Base-by-base conservation (phyloP, 2,329 filamentous ascomycete species). In the Aureobasidium zeae region DNA sequence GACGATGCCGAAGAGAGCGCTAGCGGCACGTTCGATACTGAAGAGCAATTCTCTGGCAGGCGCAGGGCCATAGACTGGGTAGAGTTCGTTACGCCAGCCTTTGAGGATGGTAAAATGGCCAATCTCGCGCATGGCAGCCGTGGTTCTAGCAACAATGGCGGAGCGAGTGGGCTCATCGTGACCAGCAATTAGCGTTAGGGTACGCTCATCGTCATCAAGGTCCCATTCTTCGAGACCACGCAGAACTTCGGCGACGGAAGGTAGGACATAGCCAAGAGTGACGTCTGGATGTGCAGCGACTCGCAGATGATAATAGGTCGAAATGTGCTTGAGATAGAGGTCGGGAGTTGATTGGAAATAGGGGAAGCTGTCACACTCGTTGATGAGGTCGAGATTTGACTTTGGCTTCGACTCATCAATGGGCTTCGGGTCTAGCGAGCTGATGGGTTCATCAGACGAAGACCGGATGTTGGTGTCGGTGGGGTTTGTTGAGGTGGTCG, bases 31-130 rank as follows among this genome's bases (percentile, higher is more conserved):
- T 61, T 94, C 87, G 59, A 89, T 76, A 59, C 74, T 81, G 59
- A 85, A 82, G 3, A 89, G 64, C 7, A 85, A 57, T 49, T 76
- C 70, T 24, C 73, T 70, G 22, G 74, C 55, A 8, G 66, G 73
- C 11, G 72, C 64, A 12, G 66, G 73, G 11, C 73, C 64, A 55
- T 86, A 91, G 6, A 94, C 76, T 0, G 86, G 81, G 67, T 86
- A 94, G 12, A 78, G 64, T 63, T 94, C 87, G 55, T 85, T 68
- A 30, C 86, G 74, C 87, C 87, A 94, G 47, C 83, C 83, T 13
- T 69, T 68, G 12, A 96, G 71, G 1, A 94, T 70, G 28, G 76
- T 68, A 59, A 96, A 96, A 1, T 75, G 76, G 5, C 73, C 67
- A n/a, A 74, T 72, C n/a, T 74, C 67, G 13, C 81, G 78, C 72